phyloP scores from a whole-genome alignment of 306 rosid genomes.

The Alnus rubra region DNA sequence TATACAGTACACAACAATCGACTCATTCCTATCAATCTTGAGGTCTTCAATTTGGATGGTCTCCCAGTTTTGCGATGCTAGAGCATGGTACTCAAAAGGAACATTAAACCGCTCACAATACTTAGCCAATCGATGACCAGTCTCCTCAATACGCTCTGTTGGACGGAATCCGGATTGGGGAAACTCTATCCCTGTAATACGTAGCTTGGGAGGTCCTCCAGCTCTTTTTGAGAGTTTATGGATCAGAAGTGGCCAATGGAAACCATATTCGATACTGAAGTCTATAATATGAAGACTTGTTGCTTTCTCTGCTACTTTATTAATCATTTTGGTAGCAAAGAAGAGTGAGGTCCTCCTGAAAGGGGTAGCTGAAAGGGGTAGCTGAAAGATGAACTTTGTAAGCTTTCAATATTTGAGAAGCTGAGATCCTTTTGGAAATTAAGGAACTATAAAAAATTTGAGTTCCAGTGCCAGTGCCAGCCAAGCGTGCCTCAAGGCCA shows the following conservation, averaged over 20 bases:
- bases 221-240: constrained; percentile 47
- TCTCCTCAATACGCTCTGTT: constrained; percentile 31
- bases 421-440: constrained; percentile 38
- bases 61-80: constrained; percentile 31
- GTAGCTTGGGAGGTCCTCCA: constrained; percentile 80
- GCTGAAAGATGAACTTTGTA: constrained; percentile 43
- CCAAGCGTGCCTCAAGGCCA: constrained; percentile 70
- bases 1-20: constrained; percentile 22
- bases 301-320: constrained; percentile 48
- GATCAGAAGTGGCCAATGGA: constrained; percentile 82
- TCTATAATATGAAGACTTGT: constrained; percentile 64
- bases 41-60: constrained; percentile 24
- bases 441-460: constrained; percentile 37
- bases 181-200: constrained; percentile 49
- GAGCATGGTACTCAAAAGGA: constrained; percentile 28
- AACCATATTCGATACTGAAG: constrained; percentile 77
- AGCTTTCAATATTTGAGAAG: constrained; percentile 51
- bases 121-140: constrained; percentile 39
- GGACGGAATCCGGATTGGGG: constrained; percentile 49
- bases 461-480: constrained; percentile 48
- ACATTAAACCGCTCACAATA: constrained; percentile 33
- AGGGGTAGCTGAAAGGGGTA: too few species aligned
- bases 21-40: constrained; percentile 21
- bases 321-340: constrained; percentile 52
- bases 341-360: constrained; percentile 53